Evolutionary conservation across 164 flowering plant genomes (phyloP).

Genomic region (Vitis labrusca): DNA sequence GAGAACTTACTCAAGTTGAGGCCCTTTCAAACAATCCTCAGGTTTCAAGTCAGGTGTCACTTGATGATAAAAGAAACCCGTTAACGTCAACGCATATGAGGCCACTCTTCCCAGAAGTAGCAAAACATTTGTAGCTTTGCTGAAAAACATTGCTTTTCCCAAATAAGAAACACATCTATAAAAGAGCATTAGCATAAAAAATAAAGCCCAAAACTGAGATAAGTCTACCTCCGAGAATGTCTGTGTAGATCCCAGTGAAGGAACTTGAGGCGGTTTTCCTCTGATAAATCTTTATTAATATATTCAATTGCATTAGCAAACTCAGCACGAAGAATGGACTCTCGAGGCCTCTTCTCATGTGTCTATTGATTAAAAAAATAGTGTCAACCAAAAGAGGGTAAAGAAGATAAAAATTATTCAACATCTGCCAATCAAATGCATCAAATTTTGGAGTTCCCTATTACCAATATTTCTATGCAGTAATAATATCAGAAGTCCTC

Average conservation of each 20-base stretch:
- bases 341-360: constrained; percentile 89
- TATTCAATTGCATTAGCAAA: constrained; percentile 87
- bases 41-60: constrained; percentile 39
- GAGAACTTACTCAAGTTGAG: constrained; percentile 51
- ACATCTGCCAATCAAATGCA: neutral
- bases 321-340: constrained; percentile 89
- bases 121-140: constrained; percentile 75
- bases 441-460: neutral
- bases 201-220: neutral
- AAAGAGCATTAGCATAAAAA: neutral
- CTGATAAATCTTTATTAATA: constrained; percentile 76
- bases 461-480: too few species aligned
- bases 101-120: constrained; percentile 72
- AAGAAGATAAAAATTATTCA: neutral
- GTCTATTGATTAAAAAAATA: constrained; percentile 45
- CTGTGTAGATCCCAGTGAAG: constrained; percentile 96
- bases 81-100: constrained; percentile 66
- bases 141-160: constrained; percentile 26
- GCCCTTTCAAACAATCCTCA: constrained; percentile 28
- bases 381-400: neutral
- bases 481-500: too few species aligned
- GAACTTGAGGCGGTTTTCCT: constrained; percentile 74
- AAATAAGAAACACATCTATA: neutral
- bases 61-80: constrained; percentile 86
- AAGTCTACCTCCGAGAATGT: constrained; percentile 65